phyloP scores from a whole-genome alignment of 495 filamentous ascomycete genomes.

The Penicillium dipodomyicola region DNA sequence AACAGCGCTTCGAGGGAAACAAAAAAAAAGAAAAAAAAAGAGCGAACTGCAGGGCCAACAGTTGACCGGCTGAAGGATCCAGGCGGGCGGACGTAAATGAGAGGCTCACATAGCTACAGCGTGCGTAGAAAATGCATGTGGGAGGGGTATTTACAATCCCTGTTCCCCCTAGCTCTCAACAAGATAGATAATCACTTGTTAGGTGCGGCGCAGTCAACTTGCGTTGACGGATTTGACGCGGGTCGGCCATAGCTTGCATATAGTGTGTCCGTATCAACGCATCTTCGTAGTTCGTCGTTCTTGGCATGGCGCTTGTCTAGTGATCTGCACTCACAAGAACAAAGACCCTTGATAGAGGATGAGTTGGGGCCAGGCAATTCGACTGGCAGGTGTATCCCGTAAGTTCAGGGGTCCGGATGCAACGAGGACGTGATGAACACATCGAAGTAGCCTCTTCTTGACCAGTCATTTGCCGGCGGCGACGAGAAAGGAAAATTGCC shows the following conservation, averaged over 20 bases:
- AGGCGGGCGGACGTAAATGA: conserved; percentile 10
- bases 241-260: conserved; percentile 20
- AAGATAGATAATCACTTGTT: conserved; percentile 9
- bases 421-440: conserved; percentile 6
- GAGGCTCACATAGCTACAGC: conserved; percentile 22
- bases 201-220: conserved; percentile 34
- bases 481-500: conserved; percentile 4
- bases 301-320: conserved; percentile 43
- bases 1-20: conserved; percentile 20
- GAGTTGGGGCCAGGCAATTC: not conserved
- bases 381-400: conserved; percentile 11
- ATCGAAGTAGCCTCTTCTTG: conserved; percentile 7
- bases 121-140: conserved; percentile 16
- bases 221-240: conserved; percentile 23
- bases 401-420: conserved; percentile 4
- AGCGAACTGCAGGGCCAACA: conserved; percentile 18
- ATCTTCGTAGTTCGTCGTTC: conserved; percentile 28
- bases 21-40: not conserved
- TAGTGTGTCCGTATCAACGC: conserved; percentile 19
- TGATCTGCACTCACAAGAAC: conserved; percentile 23
- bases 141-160: conserved; percentile 14
- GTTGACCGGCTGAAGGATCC: conserved; percentile 5
- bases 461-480: not conserved
- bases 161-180: conserved; percentile 15
- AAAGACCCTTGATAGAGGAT: not conserved